A percentile compares a stretch with the other conserved stretches of the same genome.
phyloP scores from a whole-genome alignment of 371 early-diverging fungal genomes.

The Apophysomyces variabilis region DNA sequence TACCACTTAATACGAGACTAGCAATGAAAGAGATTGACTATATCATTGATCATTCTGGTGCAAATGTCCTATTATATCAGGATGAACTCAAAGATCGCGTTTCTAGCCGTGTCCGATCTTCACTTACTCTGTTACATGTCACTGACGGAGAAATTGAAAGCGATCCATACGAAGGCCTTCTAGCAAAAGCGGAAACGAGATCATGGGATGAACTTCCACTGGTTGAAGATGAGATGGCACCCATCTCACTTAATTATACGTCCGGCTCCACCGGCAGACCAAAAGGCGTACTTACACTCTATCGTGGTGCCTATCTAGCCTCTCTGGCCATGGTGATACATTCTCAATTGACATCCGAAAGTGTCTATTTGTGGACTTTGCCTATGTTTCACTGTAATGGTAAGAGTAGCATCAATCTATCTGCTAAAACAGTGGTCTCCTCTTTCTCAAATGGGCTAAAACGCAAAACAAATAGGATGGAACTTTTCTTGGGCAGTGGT shows the following conservation, averaged over 20 bases:
- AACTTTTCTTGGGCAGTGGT: constrained; percentile 59
- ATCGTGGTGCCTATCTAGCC: constrained; percentile 53
- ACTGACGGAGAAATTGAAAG: background rate
- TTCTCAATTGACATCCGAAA: constrained; percentile 40
- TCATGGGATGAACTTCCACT: constrained; percentile 47
- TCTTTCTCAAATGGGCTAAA: too few species aligned
- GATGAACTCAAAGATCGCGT: constrained; percentile 24
- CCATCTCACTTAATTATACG: constrained; percentile 52
- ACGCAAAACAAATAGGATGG: constrained; percentile 34
- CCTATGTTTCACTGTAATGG: constrained; percentile 62
- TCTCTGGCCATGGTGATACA: constrained; percentile 47
- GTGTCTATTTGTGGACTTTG: constrained; percentile 48
- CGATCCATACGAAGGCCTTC: constrained; percentile 49
- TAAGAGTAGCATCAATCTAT: constrained; percentile 8
- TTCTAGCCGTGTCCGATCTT: constrained; percentile 4
- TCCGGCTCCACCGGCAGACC: constrained; percentile 58
- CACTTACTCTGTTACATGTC: background rate
- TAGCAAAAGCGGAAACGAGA: constrained; percentile 17
- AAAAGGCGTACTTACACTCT: constrained; percentile 50
- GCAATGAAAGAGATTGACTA: constrained; percentile 51
- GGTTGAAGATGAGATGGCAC: constrained; percentile 43
- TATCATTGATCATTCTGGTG: constrained; percentile 51
- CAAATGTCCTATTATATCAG: constrained; percentile 53
- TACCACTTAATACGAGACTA: constrained; percentile 60
- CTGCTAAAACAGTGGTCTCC: background rate